These are phyloP conservation scores for Cytospora schulzeri DNA, from an alignment of 2,329 filamentous ascomycete genomes.

Conservation along the genomic window DNA sequence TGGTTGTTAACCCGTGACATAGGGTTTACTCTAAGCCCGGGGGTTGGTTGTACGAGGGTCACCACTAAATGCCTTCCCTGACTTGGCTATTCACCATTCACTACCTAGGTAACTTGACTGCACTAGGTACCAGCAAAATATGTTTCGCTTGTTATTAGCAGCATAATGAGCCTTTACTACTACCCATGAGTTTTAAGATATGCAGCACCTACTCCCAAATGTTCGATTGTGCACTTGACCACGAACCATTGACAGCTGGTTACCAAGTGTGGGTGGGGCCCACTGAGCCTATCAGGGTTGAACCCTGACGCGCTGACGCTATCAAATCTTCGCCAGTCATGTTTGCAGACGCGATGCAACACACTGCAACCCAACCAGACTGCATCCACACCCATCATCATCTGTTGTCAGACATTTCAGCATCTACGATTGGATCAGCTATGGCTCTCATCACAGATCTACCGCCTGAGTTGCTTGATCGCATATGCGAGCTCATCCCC, in stretches of 20 bases:
- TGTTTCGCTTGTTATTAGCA: too few species aligned
- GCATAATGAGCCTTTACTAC: background rate
- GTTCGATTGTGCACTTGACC: too few species aligned
- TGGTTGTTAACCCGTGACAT: too few species aligned
- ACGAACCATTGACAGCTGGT: background rate
- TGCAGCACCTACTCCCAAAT: too few species aligned
- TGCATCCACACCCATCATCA: background rate
- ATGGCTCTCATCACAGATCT: slow-evolving; percentile 15
- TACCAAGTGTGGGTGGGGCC: background rate
- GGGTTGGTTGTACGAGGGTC: too few species aligned
- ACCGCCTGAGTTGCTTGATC: slow-evolving; percentile 15
- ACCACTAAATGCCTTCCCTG: too few species aligned
- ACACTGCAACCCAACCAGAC: background rate
- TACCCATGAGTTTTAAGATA: too few species aligned
- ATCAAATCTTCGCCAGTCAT: background rate
- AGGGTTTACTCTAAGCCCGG: too few species aligned
- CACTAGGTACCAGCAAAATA: too few species aligned
- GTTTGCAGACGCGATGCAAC: background rate
- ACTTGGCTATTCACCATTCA: too few species aligned
- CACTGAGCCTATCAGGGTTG: background rate
- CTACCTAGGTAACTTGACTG: too few species aligned
- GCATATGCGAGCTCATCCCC: slow-evolving; percentile 18
- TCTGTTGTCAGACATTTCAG: too few species aligned
- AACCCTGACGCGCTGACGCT: background rate
- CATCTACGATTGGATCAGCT: background rate